A percentile compares a stretch with the other conserved stretches of the same genome.
phyloP scores from a whole-genome alignment of 306 rosid genomes.

The Sicyos edulis region DNA sequence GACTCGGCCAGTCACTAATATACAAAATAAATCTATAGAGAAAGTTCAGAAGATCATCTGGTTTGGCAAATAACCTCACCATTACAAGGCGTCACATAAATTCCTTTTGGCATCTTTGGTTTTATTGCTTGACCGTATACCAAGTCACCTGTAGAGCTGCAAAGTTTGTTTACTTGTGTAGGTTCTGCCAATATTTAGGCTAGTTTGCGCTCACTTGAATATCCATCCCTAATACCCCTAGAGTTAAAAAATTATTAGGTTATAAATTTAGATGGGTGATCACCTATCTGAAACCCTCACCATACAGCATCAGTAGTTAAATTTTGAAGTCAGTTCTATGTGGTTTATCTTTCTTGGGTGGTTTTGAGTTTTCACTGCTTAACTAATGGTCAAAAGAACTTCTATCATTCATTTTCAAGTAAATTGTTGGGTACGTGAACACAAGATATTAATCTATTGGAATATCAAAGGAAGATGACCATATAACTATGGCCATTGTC shows the following conservation, averaged over 20 bases:
- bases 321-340: background rate
- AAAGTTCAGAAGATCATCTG: too few relatives aligned
- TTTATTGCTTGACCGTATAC: background rate
- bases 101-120: constrained; percentile 10
- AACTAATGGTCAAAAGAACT: background rate
- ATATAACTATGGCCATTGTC: too few relatives aligned
- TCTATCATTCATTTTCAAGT: background rate
- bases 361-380: constrained; percentile 6
- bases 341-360: background rate
- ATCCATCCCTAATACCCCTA: background rate
- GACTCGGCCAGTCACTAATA: too few relatives aligned
- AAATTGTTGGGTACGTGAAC: background rate
- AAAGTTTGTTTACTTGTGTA: background rate
- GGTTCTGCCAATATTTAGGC: background rate
- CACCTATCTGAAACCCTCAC: background rate
- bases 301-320: background rate
- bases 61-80: background rate
- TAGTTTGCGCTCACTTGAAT: background rate
- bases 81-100: background rate
- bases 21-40: too few relatives aligned
- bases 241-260: background rate
- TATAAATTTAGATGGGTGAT: background rate
- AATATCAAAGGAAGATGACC: too few relatives aligned
- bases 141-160: background rate
- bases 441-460: too few relatives aligned